Evolutionary conservation across 169 alveolate species (phyloP).

Genomic region (Neospora caninum): DNA sequence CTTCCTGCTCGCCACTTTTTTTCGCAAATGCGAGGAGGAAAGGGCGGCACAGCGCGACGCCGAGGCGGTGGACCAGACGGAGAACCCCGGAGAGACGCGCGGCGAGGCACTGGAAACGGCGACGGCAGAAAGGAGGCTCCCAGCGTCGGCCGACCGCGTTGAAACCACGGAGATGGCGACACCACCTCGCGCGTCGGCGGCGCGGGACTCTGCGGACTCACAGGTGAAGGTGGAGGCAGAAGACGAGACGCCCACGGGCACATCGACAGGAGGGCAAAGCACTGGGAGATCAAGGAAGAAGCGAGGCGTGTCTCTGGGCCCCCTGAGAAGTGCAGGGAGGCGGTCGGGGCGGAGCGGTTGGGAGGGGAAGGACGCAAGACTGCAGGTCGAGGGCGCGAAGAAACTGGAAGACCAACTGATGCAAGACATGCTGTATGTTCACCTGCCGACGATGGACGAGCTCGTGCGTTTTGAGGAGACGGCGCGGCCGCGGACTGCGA

Average conservation of each 20-base stretch:
- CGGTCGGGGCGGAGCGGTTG: background rate
- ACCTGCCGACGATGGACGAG: constrained; percentile 17
- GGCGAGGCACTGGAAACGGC: background rate
- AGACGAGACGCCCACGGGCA: background rate
- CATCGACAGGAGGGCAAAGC: background rate
- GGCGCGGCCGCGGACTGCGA: background rate
- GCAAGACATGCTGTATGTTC: background rate
- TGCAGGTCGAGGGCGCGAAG: background rate
- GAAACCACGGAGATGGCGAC: background rate
- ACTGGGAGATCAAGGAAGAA: background rate
- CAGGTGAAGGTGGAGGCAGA: background rate
- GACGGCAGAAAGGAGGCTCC: too few species aligned
- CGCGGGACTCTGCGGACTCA: background rate
- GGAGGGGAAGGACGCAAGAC: too few species aligned
- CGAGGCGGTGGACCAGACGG: background rate
- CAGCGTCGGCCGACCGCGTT: too few species aligned
- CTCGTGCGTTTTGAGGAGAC: constrained; percentile 2
- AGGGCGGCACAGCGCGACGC: background rate
- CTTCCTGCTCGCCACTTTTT: background rate
- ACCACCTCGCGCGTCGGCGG: background rate
- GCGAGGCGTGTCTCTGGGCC: background rate
- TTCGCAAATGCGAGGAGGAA: background rate
- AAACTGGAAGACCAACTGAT: background rate
- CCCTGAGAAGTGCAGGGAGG: background rate
- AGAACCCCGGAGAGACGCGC: background rate